A percentile compares a stretch with the other conserved stretches of the same genome.
These are phyloP conservation scores for Carex kokanica DNA, from an alignment of 176 grass and related monocot genomes.

Conservation along the genomic window DNA sequence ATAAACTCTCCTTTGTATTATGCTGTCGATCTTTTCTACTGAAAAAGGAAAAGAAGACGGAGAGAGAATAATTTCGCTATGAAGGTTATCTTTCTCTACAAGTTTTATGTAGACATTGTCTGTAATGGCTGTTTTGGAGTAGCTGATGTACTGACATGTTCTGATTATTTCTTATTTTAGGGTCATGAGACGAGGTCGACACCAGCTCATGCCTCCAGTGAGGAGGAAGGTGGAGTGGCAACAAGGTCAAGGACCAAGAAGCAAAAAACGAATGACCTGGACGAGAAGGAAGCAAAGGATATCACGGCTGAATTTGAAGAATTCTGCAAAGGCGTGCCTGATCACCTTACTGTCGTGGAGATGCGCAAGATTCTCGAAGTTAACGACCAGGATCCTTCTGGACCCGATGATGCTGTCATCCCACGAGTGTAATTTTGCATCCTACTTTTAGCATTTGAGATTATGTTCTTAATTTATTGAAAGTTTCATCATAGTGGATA, in stretches of 20 bases:
- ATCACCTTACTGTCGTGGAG: constrained; percentile 55
- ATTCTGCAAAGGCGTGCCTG: constrained; percentile 54
- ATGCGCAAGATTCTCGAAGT: constrained; percentile 79
- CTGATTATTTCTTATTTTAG: constrained; percentile 27
- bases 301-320: constrained; percentile 34
- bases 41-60: background rate
- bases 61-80: background rate
- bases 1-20: background rate
- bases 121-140: background rate
- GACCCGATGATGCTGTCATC: constrained; percentile 59
- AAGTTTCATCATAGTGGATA: background rate
- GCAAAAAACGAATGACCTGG: constrained; percentile 36
- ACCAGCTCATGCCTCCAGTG: constrained; percentile 31
- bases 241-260: constrained; percentile 29
- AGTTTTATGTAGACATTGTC: background rate
- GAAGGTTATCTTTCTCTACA: constrained; percentile 26
- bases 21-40: background rate
- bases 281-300: constrained; percentile 24
- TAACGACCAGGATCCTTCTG: constrained; percentile 57
- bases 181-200: constrained; percentile 56
- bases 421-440: constrained; percentile 47
- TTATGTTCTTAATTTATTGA: background rate
- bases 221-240: constrained; percentile 54
- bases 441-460: background rate
- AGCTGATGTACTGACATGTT: background rate